Evolutionary conservation across 495 filamentous ascomycete species (phyloP), one percentile per base, ranked within the genome.

Genomic region (Wilcoxina mikolae): DNA sequence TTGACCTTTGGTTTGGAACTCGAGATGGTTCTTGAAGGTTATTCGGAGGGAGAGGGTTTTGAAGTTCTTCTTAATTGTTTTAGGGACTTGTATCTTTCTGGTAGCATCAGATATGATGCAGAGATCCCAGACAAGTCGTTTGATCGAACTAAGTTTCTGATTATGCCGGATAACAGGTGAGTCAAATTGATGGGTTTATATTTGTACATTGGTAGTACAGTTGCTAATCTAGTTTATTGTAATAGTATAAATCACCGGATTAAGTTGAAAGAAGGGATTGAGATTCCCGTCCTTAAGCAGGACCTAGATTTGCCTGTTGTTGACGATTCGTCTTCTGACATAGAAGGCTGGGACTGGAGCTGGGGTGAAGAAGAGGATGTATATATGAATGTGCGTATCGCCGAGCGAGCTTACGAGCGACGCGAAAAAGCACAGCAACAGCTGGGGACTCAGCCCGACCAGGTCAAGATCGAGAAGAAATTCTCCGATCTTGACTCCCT

Each of bases 1-100:
- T 25, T 52, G 10, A 52, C 49, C 7, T 41, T 52, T 24, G 49
- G 49, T 12, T n/a, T 52, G 28, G 49, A 52, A 23, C 31, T 52
- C 12, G 49, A 52, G 31, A 22, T 52, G 27, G 27, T 52, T n/a
- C 12, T 52, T 2, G 18, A 18, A 2, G 31, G 49, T 27, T 9
- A 12, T 9, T 49, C 45, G 23, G 3, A 3, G 7, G 45, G 39
- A 43, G 17, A 20, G 7, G 39, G 10, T 4, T 18, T 43, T 9
- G 9, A 43, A 43, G 9, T 4, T 9, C 10, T 10, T 20, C 39
- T n/a, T n/a, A 43, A 43, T 9, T 9, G 39, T 5, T 4, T 18
- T 7, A 15, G 31, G 17, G 17, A 43, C 10, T 12, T 10, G 39
- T 43, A 4, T 43, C 4, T 5, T 18, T 9, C 10, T 9, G 7